These are phyloP conservation scores for Aureobasidium pullulans DNA, from an alignment of 2,329 filamentous ascomycete genomes.

Conservation along the genomic window DNA sequence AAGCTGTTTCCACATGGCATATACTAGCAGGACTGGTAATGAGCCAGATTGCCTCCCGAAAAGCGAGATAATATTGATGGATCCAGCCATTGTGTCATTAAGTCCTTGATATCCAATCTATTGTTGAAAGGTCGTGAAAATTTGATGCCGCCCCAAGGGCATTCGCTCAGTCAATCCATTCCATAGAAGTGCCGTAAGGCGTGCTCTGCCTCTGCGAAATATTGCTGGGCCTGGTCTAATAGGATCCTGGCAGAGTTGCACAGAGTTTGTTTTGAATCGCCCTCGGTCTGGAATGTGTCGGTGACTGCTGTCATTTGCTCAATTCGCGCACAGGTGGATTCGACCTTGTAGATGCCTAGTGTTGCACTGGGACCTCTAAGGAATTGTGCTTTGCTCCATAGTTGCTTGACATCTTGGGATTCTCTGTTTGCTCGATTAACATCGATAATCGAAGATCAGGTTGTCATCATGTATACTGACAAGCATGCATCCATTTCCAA, in stretches of 20 bases:
- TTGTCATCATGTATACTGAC: background rate
- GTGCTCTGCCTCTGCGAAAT: conserved; percentile 1
- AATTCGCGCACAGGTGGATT: background rate
- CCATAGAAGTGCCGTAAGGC: conserved; percentile 1
- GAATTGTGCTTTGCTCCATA: conserved; percentile 1
- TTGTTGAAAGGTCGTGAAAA: background rate
- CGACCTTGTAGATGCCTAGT: conserved; percentile 7
- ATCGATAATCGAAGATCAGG: too few species aligned
- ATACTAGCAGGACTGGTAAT: background rate
- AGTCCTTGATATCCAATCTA: background rate
- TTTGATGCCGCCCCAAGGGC: background rate
- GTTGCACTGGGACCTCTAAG: conserved; percentile 6
- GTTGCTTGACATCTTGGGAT: background rate
- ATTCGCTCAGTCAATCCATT: background rate
- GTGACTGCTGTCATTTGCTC: conserved; percentile 9
- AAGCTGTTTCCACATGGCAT: background rate
- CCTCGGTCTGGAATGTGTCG: conserved; percentile 1
- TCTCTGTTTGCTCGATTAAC: background rate
- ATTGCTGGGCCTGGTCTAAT: background rate
- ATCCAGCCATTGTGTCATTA: conserved; percentile 3
- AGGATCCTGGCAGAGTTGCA: background rate
- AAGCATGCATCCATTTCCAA: conserved; percentile 6
- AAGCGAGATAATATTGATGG: background rate
- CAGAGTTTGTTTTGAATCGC: background rate
- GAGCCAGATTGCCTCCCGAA: background rate